Base-by-base conservation (phyloP, 208 protist species). In the Leishmania turanica region DNA sequence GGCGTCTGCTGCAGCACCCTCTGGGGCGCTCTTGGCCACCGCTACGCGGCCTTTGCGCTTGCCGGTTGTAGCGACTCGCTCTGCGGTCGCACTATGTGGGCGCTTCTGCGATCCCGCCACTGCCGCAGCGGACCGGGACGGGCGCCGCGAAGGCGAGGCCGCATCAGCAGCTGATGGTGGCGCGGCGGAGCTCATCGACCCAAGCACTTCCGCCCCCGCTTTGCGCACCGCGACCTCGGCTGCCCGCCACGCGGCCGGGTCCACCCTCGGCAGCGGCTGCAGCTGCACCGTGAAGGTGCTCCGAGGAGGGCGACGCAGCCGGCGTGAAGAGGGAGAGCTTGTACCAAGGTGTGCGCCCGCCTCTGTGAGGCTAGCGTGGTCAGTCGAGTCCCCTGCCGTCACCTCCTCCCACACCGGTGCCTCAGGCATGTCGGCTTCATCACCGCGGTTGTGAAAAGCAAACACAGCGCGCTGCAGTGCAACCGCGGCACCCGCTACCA, bases 381-480 rank as follows among this genome's bases (percentile, higher is more conserved):
- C 69, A 31, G 69, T 73, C 24, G 27, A 47, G 45, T 73, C 69
- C 69, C 19, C 21, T 53, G 21, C 69, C 24, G 4, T 27, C 45
- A 7, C 45, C 1, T 45, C 64, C 21, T 24, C 49, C 42, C 62
- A 21, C 64, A 21, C 45, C n/a, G 54, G 24, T 47, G 37, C 34
- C 69, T 40, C 49, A 7, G 8, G 15, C 31, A 31, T 2, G 70
- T 31, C 65, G 51, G 21, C 54, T 58, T 65, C 51, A 13, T 62
- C 51, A 6, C 47, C 69, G 24, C 74, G 62, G 47, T 45, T 76
- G 65, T 82, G 47, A 75, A 82, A 83, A 31, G 79, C 69, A 47
- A 31, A 87, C 3, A 82, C 81, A n/a, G 85, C 78, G 58, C 85
- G 86, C 65, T 86, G 88, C 47, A 91, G 75, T 5, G 82, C 75